These are phyloP conservation scores for Chloris gayana DNA, from an alignment of 176 grass and related monocot species.

Conservation along the genomic window DNA sequence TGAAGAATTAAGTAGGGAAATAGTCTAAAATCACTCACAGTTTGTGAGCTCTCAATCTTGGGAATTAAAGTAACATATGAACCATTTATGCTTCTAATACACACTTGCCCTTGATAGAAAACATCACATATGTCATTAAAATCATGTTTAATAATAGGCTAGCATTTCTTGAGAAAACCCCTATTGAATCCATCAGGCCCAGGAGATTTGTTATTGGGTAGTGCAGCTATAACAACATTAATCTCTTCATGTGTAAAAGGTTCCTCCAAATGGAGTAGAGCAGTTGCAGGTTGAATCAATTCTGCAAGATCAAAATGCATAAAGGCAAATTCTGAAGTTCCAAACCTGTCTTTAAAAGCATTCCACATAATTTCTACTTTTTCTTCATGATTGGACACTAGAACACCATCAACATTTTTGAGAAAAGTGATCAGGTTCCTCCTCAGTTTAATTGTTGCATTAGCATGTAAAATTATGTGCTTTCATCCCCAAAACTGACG, in stretches of 20 bases:
- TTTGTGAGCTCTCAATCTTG: too few relatives aligned
- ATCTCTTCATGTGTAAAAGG: not conserved
- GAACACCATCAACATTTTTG: too few relatives aligned
- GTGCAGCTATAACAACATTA: not conserved
- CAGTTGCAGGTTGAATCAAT: not conserved
- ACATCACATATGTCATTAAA: not conserved
- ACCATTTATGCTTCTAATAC: too few relatives aligned
- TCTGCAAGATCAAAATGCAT: not conserved
- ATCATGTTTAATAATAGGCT: not conserved
- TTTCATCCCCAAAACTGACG: not conserved
- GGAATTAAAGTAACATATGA: too few relatives aligned
- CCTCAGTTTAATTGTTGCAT: not conserved
- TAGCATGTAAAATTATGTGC: not conserved
- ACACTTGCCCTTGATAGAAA: too few relatives aligned
- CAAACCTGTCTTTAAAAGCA: not conserved
- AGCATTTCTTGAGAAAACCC: not conserved
- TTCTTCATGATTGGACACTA: not conserved
- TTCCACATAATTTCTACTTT: not conserved
- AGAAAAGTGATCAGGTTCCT: too few relatives aligned
- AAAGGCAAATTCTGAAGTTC: accelerated
- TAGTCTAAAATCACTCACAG: too few relatives aligned
- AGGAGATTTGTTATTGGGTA: not conserved
- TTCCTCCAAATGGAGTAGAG: not conserved
- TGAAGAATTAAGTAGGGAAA: too few relatives aligned
- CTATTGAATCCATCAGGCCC: not conserved